A percentile compares a stretch with the other conserved stretches of the same genome.
phyloP scores from a whole-genome alignment of 148 eudicot genomes.

The Bassia scoparia region DNA sequence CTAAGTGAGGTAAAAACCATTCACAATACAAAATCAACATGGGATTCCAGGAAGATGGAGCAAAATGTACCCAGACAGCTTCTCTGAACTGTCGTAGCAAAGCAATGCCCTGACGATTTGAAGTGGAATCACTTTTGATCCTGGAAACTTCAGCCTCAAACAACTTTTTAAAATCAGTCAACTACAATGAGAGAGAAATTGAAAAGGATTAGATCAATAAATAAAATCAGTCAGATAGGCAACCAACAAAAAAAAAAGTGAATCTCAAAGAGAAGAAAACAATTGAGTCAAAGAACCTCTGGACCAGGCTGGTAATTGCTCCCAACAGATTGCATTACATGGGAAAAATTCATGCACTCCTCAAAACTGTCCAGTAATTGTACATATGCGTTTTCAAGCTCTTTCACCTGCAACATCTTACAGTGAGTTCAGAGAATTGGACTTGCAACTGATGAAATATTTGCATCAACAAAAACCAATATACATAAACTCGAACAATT shows the following conservation, averaged over 20 bases:
- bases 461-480: constrained; percentile 1
- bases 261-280: not conserved
- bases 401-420: constrained; percentile 51
- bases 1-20: not conserved
- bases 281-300: constrained; percentile 37
- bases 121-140: constrained; percentile 39
- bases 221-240: not conserved
- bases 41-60: not conserved
- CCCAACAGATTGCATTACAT: constrained; percentile 54
- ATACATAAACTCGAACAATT: not conserved
- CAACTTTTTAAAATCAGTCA: constrained; percentile 56
- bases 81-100: constrained; percentile 68
- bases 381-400: constrained; percentile 60
- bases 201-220: not conserved
- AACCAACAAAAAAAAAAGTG: not conserved
- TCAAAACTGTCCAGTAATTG: constrained; percentile 52
- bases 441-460: not conserved
- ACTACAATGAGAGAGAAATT: constrained; percentile 33
- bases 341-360: constrained; percentile 51
- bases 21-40: not conserved
- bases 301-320: constrained; percentile 45
- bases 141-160: constrained; percentile 50
- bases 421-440: not conserved
- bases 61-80: constrained; percentile 76
- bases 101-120: constrained; percentile 41